Percentiles rank a stretch among this genome's conserved stretches.
phyloP scores from a whole-genome alignment of 768 basidiomycete genomes.

The Tubosaeta brunneosetosa region DNA sequence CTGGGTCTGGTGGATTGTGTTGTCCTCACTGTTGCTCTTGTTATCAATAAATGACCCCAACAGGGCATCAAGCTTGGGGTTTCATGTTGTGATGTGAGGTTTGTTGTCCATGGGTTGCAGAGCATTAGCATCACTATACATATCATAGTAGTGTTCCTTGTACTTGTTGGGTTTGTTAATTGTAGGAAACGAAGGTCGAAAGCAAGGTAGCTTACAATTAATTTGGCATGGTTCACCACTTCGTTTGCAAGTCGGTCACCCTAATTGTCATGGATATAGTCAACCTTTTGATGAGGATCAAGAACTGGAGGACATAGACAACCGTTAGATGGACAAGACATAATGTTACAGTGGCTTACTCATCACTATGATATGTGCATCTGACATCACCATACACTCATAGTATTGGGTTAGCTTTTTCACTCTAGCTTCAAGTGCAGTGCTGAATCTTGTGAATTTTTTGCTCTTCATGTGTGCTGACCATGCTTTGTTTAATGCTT shows the following conservation, averaged over 20 bases:
- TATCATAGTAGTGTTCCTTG: not conserved
- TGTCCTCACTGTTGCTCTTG: not conserved
- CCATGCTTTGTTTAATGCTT: conserved; percentile 8
- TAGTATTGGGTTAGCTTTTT: conserved; percentile 3
- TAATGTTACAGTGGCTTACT: conserved; percentile 4
- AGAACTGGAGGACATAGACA: not conserved
- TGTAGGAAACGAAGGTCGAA: not conserved
- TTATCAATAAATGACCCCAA: not conserved
- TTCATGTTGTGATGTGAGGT: not conserved
- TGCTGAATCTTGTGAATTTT: not conserved
- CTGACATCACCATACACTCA: not conserved
- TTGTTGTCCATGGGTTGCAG: not conserved
- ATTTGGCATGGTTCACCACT: not conserved
- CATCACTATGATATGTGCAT: not conserved
- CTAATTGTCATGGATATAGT: conserved; percentile 6
- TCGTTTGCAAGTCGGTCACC: not conserved
- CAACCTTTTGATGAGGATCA: conserved; percentile 2
- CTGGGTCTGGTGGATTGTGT: not conserved
- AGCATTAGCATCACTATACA: not conserved
- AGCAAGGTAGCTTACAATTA: not conserved
- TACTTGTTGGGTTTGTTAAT: conserved; percentile 6
- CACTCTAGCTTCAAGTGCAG: not conserved
- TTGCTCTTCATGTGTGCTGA: not conserved
- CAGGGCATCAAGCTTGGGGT: not conserved
- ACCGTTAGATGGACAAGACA: not conserved